phyloP scores from a whole-genome alignment of 73 alveolate genomes.

The Paramecium primaurelia region DNA sequence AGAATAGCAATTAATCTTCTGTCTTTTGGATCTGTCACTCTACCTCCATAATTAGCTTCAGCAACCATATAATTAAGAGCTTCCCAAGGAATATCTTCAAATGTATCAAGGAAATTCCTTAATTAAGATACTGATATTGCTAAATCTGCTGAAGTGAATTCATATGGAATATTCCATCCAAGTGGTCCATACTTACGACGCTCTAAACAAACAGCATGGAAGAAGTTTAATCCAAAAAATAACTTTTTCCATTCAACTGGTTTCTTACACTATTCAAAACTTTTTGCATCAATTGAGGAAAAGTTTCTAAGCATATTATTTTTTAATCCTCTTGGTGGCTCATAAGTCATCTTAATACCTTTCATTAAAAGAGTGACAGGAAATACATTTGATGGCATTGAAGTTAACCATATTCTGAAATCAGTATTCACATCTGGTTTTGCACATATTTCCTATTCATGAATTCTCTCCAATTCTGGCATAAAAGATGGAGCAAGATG shows the following conservation, averaged over 20 bases:
- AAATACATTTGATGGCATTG: conserved; percentile 95
- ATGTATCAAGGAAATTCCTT: conserved; percentile 85
- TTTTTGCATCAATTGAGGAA: conserved; percentile 83
- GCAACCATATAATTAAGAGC: conserved; percentile 99
- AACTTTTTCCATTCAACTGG: conserved; percentile 87
- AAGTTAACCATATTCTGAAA: conserved; percentile 97
- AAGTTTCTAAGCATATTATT: conserved; percentile 91
- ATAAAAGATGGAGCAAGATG: conserved; percentile 96
- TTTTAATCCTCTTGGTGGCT: conserved; percentile 98
- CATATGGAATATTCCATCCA: conserved; percentile 99
- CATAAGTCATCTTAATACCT: conserved; percentile 96
- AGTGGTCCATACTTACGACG: conserved; percentile 99
- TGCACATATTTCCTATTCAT: conserved; percentile 4
- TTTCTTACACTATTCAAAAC: conserved; percentile 87
- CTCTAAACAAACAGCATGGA: conserved; percentile 98
- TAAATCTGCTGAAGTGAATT: conserved; percentile 79
- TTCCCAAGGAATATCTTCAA: conserved; percentile 96
- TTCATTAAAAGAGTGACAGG: conserved; percentile 95
- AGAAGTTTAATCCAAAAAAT: conserved; percentile 96
- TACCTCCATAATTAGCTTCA: conserved; percentile 99
- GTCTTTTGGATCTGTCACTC: conserved; percentile 99
- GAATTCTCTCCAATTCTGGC: conserved; percentile 93
- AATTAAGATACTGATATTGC: conserved; percentile 91
- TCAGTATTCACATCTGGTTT: conserved; percentile 49
- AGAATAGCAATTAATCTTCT: conserved; percentile 90